Conservation (phyloP, 2,329 filamentous ascomycete genomes). For the Botryotinia narcissicola region DNA sequence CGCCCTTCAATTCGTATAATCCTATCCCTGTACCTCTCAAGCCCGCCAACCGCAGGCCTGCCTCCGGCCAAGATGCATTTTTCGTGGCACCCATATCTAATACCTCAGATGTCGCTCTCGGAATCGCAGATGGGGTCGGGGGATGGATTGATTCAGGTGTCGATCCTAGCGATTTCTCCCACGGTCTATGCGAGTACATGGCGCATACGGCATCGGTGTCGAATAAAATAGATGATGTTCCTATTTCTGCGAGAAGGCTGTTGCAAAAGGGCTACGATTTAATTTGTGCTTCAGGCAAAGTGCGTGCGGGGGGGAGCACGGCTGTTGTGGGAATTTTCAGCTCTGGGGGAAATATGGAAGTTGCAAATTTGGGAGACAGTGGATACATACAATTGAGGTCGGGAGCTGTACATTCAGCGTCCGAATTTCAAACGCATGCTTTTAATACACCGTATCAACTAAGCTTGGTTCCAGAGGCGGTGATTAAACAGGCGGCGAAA, state of each 20-base stretch:
- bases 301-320: conserved; percentile 85
- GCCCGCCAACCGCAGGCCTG: conserved; percentile 62
- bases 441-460: conserved; percentile 98
- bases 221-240: conserved; percentile 33
- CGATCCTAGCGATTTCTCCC: conserved; percentile 92
- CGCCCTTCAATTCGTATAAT: conserved; percentile 66
- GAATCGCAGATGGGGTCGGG: conserved; percentile 90
- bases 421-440: conserved; percentile 85
- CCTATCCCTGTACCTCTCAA: conserved; percentile 51
- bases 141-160: conserved; percentile 92
- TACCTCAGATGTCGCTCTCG: conserved; percentile 72
- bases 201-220: conserved; percentile 60
- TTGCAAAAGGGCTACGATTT: conserved; percentile 83
- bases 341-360: conserved; percentile 71
- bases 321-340: conserved; percentile 81
- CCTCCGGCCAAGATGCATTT: conserved; percentile 92
- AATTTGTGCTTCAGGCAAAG: conserved; percentile 68
- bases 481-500: conserved; percentile 74
- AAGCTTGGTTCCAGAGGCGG: conserved; percentile 77
- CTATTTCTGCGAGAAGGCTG: conserved; percentile 63
- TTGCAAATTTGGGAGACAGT: conserved; percentile 94
- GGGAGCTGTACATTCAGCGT: conserved; percentile 80
- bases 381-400: conserved; percentile 85
- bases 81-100: conserved; percentile 75
- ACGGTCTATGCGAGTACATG: conserved; percentile 93